These are phyloP conservation scores for Pluteus cervinus DNA, from an alignment of 768 basidiomycete genomes.

Conservation along the genomic window DNA sequence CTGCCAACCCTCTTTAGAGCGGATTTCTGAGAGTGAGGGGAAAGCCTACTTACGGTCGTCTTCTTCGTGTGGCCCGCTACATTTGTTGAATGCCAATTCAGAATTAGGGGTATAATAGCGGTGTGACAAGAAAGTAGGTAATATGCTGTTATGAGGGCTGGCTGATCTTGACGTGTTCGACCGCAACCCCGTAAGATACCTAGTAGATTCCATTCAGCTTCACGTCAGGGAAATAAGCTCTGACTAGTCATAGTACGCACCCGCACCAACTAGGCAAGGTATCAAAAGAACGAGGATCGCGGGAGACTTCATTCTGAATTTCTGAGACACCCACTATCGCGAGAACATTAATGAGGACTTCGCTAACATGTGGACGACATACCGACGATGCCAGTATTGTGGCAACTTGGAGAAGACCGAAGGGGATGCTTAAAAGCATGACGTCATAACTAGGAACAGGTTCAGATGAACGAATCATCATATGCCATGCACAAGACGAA, in stretches of 20 bases:
- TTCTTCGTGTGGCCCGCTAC: conserved; percentile 28
- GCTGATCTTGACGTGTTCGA: conserved; percentile 16
- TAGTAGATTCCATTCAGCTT: conserved; percentile 5
- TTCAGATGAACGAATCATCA: neutral
- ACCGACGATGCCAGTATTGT: conserved; percentile 22
- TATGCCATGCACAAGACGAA: conserved; percentile 6
- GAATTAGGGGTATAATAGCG: conserved; percentile 17
- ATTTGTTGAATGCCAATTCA: conserved; percentile 29
- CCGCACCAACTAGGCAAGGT: conserved; percentile 16
- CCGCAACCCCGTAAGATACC: conserved; percentile 20
- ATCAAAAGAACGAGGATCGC: conserved; percentile 16
- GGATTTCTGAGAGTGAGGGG: neutral
- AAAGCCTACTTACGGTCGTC: conserved; percentile 12
- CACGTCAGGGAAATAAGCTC: neutral
- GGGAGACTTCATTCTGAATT: conserved; percentile 19
- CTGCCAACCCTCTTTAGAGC: conserved; percentile 6
- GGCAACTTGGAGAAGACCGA: conserved; percentile 21
- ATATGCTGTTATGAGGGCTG: conserved; percentile 22
- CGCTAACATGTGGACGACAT: neutral
- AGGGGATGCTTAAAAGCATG: conserved; percentile 25
- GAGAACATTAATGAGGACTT: neutral
- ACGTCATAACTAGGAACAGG: conserved; percentile 17
- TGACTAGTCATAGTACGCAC: conserved; percentile 8
- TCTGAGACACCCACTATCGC: conserved; percentile 20
- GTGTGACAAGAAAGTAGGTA: conserved; percentile 19